Percentiles rank a stretch among this genome's conserved stretches.
Evolutionary conservation across 176 grass and related monocot genomes (phyloP).

Genomic region (Bromus sterilis): DNA sequence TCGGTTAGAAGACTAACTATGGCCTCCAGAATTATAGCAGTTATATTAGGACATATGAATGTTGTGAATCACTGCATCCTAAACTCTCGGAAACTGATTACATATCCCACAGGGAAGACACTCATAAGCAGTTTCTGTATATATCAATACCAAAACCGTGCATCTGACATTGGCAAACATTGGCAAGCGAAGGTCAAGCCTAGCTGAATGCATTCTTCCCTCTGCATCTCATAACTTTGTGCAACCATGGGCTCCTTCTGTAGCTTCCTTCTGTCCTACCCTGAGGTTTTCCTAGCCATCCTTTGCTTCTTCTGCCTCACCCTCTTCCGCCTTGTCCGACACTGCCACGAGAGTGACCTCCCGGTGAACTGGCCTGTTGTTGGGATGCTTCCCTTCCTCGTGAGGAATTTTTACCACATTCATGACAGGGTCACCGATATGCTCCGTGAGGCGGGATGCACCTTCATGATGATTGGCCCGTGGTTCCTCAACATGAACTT

Average conservation of each 20-base stretch:
- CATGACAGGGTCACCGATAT: conserved; percentile 30
- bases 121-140: conserved; percentile 16
- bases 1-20: neutral
- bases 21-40: conserved; percentile 1
- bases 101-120: conserved; percentile 4
- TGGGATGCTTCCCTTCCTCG: conserved; percentile 46
- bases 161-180: conserved; percentile 20
- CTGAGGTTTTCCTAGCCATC: conserved; percentile 43
- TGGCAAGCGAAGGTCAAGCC: neutral
- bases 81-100: conserved; percentile 11
- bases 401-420: conserved; percentile 16
- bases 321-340: conserved; percentile 17
- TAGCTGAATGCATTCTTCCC: conserved; percentile 19
- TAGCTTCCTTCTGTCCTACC: conserved; percentile 31
- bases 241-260: conserved; percentile 27
- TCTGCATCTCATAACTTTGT: conserved; percentile 13
- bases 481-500: conserved; percentile 53
- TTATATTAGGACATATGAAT: conserved; percentile 16
- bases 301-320: conserved; percentile 46
- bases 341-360: neutral
- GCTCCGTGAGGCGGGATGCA: conserved; percentile 32
- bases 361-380: conserved; percentile 53
- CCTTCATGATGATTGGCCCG: conserved; percentile 31
- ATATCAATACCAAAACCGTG: neutral
- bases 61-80: conserved; percentile 21